A percentile compares a stretch with the other conserved stretches of the same genome.
These are phyloP conservation scores for Jaminaea rosea DNA, from an alignment of 1,284 basidiomycete genomes.

Conservation along the genomic window DNA sequence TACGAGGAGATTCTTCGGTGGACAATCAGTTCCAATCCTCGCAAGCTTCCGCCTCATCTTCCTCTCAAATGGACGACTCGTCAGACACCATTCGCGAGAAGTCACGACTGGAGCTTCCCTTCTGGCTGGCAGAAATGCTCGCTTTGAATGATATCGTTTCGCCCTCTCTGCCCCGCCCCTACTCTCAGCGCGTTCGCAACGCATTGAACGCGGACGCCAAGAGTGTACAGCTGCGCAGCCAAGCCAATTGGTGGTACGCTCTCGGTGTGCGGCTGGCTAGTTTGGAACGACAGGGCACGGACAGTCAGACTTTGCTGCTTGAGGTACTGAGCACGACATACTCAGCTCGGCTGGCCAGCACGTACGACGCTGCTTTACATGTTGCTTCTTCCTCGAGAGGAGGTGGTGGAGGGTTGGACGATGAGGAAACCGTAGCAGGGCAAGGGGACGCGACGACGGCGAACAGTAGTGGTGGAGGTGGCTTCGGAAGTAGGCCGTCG, in stretches of 20 bases:
- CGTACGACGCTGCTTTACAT: slow-evolving; percentile 37
- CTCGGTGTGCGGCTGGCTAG: slow-evolving; percentile 34
- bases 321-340: slow-evolving; percentile 15
- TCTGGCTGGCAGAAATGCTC: slow-evolving; percentile 42
- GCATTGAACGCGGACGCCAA: slow-evolving; percentile 38
- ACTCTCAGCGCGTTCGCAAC: slow-evolving; percentile 26
- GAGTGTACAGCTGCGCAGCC: slow-evolving; percentile 32
- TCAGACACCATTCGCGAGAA: background rate
- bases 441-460: too few relatives aligned
- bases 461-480: too few relatives aligned
- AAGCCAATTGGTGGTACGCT: slow-evolving; percentile 41
- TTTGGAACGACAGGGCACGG: slow-evolving; percentile 18
- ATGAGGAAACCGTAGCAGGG: too few relatives aligned
- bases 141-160: slow-evolving; percentile 37
- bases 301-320: background rate
- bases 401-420: slow-evolving; percentile 6
- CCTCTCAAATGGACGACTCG: too few relatives aligned
- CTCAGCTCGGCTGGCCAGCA: slow-evolving; percentile 23
- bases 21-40: too few relatives aligned
- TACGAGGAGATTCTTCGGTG: slow-evolving; percentile 10
- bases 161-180: slow-evolving; percentile 37
- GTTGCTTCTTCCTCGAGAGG: slow-evolving; percentile 10
- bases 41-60: background rate
- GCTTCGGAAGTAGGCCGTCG: slow-evolving; percentile 21
- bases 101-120: slow-evolving; percentile 37